phyloP scores from a whole-genome alignment of 176 grass and related monocot genomes.

The Carex myosuroides region DNA sequence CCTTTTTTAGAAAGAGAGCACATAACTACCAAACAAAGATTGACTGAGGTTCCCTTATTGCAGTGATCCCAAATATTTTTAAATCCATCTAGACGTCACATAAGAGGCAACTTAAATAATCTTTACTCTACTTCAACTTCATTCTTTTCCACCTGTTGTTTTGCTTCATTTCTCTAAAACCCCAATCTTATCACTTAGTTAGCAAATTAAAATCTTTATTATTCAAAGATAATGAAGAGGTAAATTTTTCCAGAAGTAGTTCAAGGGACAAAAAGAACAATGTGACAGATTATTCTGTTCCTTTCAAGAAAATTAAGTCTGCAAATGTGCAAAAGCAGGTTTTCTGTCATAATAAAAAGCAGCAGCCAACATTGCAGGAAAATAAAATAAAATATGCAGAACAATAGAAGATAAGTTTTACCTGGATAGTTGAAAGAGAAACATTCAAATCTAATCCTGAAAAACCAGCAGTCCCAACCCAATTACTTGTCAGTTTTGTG shows the following conservation, averaged over 20 bases:
- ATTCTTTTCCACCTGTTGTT: neutral
- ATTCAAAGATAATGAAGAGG: neutral
- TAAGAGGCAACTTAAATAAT: neutral
- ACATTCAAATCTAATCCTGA: slow-evolving; percentile 60
- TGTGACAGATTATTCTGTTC: neutral
- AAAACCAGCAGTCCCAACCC: slow-evolving; percentile 56
- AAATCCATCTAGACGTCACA: neutral
- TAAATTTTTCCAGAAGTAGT: neutral
- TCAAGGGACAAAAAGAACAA: neutral
- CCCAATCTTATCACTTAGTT: neutral
- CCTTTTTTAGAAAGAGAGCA: neutral
- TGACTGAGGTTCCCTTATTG: neutral
- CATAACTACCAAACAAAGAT: neutral
- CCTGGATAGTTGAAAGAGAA: slow-evolving; percentile 57
- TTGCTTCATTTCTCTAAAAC: neutral
- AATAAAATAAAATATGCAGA: slow-evolving; percentile 2
- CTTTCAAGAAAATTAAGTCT: neutral
- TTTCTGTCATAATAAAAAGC: neutral
- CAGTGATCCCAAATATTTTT: neutral
- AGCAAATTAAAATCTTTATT: neutral
- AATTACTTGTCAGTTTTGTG: slow-evolving; percentile 39
- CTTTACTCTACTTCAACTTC: neutral
- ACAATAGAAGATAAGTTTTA: slow-evolving; percentile 22
- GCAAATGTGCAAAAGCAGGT: slow-evolving; percentile 8
- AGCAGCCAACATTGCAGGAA: neutral